A percentile compares a stretch with the other conserved stretches of the same genome.
Conservation (phyloP, 2,329 filamentous ascomycete species). For the Calcarisporium arbuscula region DNA sequence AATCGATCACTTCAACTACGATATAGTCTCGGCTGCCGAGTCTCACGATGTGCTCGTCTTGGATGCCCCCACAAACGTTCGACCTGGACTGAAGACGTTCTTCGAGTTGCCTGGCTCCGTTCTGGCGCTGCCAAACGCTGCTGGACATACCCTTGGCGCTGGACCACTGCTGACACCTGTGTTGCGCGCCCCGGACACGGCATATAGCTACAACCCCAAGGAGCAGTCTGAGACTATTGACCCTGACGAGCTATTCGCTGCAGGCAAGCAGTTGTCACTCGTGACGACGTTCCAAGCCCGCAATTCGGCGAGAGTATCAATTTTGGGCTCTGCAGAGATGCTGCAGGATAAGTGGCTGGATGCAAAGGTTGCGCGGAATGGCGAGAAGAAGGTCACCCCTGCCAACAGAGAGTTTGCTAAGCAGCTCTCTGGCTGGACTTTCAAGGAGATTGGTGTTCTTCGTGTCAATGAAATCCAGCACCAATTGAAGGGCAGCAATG, state of each 20-base stretch:
- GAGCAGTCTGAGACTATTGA: conserved; percentile 63
- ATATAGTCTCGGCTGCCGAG: conserved; percentile 67
- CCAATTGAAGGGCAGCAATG: conserved; percentile 49
- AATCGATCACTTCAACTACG: conserved; percentile 95
- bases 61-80: conserved; percentile 57
- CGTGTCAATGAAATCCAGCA: conserved; percentile 81
- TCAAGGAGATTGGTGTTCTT: conserved; percentile 87
- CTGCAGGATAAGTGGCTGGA: conserved; percentile 86
- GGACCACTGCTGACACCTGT: conserved; percentile 74
- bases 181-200: conserved; percentile 72
- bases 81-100: conserved; percentile 67
- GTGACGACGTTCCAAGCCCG: conserved; percentile 85
- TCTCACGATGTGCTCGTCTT: conserved; percentile 85
- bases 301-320: conserved; percentile 84
- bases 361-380: conserved; percentile 62
- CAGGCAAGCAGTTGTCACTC: conserved; percentile 75
- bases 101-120: conserved; percentile 54
- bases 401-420: conserved; percentile 81
- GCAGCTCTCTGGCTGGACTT: conserved; percentile 87
- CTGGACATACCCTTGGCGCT: conserved; percentile 76
- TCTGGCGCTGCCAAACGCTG: conserved; percentile 74
- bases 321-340: conserved; percentile 81
- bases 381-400: conserved; percentile 50
- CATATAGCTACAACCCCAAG: conserved; percentile 92
- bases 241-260: conserved; percentile 74